phyloP scores from a whole-genome alignment of 2,329 filamentous ascomycete genomes.

The Pseudodiploospora longispora region DNA sequence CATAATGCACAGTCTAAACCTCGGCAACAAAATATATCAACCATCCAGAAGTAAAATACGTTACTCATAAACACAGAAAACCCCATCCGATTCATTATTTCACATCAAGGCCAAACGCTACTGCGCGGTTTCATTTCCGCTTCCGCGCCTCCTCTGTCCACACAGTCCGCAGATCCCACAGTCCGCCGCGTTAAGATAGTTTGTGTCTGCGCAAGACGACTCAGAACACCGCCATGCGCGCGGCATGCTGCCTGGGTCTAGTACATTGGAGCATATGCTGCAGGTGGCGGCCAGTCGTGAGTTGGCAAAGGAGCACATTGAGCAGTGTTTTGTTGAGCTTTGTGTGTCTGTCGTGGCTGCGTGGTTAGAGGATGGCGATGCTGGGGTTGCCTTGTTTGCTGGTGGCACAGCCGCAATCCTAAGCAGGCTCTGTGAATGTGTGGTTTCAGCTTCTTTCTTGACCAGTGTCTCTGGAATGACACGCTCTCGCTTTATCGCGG shows the following conservation, averaged over 20 bases:
- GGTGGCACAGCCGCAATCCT: too few relatives aligned
- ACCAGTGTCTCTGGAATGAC: too few relatives aligned
- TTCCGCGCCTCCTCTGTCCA: conserved; percentile 33
- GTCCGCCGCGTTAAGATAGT: conserved; percentile 63
- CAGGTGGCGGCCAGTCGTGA: conserved; percentile 49
- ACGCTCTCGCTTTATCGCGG: too few relatives aligned
- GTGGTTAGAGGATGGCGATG: not conserved
- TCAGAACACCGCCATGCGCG: conserved; percentile 58
- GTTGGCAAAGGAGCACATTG: conserved; percentile 63
- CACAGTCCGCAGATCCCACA: conserved; percentile 64
- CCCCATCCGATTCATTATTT: too few relatives aligned
- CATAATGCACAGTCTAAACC: too few relatives aligned
- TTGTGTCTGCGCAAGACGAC: conserved; percentile 42
- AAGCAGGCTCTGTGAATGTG: too few relatives aligned
- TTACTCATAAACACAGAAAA: too few relatives aligned
- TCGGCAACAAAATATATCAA: too few relatives aligned
- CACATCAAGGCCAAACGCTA: too few relatives aligned
- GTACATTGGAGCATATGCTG: conserved; percentile 60
- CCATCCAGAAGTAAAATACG: too few relatives aligned
- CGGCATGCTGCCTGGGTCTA: conserved; percentile 45
- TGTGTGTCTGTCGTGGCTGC: not conserved
- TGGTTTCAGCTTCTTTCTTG: too few relatives aligned
- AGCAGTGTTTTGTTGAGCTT: conserved; percentile 30
- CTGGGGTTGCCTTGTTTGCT: not conserved
- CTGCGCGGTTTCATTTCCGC: too few relatives aligned